Evolutionary conservation across 768 basidiomycete genomes (phyloP), one percentile per base, ranked within the genome.

Genomic region (Tremella yokohamensis): DNA sequence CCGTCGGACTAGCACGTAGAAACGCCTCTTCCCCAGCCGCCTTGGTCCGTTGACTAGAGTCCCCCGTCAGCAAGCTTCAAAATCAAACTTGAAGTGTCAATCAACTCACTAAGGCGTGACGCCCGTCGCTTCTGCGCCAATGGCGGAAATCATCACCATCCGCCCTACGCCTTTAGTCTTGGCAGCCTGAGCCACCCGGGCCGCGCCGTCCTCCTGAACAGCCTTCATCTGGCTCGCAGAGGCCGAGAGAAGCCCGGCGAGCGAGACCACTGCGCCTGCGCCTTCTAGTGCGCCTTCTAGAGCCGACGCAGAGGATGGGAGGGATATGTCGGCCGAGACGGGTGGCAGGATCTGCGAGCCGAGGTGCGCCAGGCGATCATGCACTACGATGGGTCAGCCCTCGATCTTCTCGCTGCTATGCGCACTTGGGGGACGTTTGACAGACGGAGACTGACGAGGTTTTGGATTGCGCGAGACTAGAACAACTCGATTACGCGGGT

Each of bases 171-270:
- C 83, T 25, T 72, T 79, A 6, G 79, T 71, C 57, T 79, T 80
- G 0, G 84, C 83, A 1, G 80, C 80, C 38, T 69, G 65, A 0
- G 86, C 85, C 8, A 89, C 83, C 63, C 87, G 85, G 63, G 83
- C 81, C 16, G 84, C 85, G 3, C 87, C 87, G 63, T 78, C 79
- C 79, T 81, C 81, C 63, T 88, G 87, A 15, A 86, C 79, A 9
- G 77, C 77, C 51, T 86, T 81, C 64, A 87, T 87, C 49, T 83
- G 77, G 29, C 79, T 73, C 0, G 79, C 78, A 3, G 81, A 79
- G 2, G 87, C 86, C 50, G 82, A 78, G 67, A 90, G 78, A 20
- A 88, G 75, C 1, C 87, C 87, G 25, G 88, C 87, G 34, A 89
- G 80, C 16, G 86, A 88, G 0, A 88, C 78, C 1, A 88, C 80